phyloP scores from a whole-genome alignment of 1,139 yeast species.

The Debaryomycetaceae sp. region DNA sequence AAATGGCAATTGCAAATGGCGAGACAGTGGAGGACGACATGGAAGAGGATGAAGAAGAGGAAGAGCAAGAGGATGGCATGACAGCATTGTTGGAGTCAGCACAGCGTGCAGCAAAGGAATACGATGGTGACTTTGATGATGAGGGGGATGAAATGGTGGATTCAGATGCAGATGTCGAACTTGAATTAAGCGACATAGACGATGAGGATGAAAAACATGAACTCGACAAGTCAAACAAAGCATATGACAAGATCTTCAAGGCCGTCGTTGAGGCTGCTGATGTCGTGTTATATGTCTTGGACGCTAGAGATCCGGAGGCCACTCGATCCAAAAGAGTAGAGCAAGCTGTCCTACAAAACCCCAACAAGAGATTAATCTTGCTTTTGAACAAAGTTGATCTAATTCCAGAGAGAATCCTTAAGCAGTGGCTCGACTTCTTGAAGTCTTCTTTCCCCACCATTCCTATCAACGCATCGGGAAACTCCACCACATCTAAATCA shows the following conservation, averaged over 20 bases:
- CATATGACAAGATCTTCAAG: constrained; percentile 85
- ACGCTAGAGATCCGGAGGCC: constrained; percentile 96
- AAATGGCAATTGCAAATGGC: constrained; percentile 45
- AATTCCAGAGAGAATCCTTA: constrained; percentile 78
- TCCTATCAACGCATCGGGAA: constrained; percentile 68
- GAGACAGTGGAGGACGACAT: constrained; percentile 34
- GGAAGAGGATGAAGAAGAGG: constrained; percentile 42
- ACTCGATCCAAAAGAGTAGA: constrained; percentile 92
- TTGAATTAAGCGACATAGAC: constrained; percentile 42
- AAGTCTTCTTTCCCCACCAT: constrained; percentile 86
- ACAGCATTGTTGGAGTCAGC: constrained; percentile 90
- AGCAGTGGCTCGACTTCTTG: constrained; percentile 80
- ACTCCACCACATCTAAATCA: constrained; percentile 55
- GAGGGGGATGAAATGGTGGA: constrained; percentile 38
- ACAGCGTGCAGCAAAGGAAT: constrained; percentile 75
- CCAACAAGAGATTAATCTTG: constrained; percentile 78
- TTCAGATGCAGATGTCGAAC: constrained; percentile 45
- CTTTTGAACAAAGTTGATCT: constrained; percentile 90
- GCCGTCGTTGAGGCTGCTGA: constrained; percentile 84
- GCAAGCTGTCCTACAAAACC: constrained; percentile 75
- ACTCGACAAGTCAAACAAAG: constrained; percentile 80
- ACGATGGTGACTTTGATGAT: constrained; percentile 50
- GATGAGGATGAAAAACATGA: constrained; percentile 36
- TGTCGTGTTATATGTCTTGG: constrained; percentile 86
- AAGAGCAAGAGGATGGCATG: constrained; percentile 50